A percentile compares a stretch with the other conserved stretches of the same genome.
phyloP scores from a whole-genome alignment of 441 rosid species.

The Mallotus japonicus region DNA sequence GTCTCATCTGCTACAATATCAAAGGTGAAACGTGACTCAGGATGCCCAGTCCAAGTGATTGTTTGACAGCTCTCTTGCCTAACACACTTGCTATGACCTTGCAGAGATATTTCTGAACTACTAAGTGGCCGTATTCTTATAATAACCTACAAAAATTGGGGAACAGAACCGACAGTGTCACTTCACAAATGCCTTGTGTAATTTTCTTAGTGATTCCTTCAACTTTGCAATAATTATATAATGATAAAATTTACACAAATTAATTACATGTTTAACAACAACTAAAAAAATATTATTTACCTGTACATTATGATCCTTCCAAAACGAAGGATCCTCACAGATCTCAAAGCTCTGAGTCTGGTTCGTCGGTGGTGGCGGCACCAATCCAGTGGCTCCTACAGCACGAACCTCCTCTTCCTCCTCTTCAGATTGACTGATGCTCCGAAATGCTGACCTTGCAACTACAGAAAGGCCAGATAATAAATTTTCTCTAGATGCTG shows the following conservation, averaged over 20 bases:
- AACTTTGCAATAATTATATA: too few relatives aligned
- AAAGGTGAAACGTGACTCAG: slow-evolving; percentile 88
- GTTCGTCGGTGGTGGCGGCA: slow-evolving; percentile 30
- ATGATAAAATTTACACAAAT: not conserved
- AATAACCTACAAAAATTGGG: slow-evolving; percentile 52
- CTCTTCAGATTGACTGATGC: slow-evolving; percentile 37
- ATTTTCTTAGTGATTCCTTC: too few relatives aligned
- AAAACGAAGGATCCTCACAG: slow-evolving; percentile 85
- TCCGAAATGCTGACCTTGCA: slow-evolving; percentile 36
- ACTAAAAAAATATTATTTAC: slow-evolving; percentile 29
- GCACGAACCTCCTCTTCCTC: slow-evolving; percentile 47
- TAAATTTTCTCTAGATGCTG: slow-evolving; percentile 39
- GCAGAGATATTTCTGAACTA: slow-evolving; percentile 72
- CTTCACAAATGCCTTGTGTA: too few relatives aligned
- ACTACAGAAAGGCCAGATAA: slow-evolving; percentile 22
- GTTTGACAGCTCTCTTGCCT: slow-evolving; percentile 87
- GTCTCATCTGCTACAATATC: slow-evolving; percentile 92
- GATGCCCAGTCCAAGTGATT: slow-evolving; percentile 90
- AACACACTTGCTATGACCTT: slow-evolving; percentile 79
- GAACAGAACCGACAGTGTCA: too few relatives aligned
- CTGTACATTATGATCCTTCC: slow-evolving; percentile 98
- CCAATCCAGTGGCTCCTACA: slow-evolving; percentile 26
- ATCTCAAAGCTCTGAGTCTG: slow-evolving; percentile 63
- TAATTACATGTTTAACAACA: not conserved
- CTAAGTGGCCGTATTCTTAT: slow-evolving; percentile 89